phyloP scores from a whole-genome alignment of 768 basidiomycete genomes.

The Boletus sensibilis region DNA sequence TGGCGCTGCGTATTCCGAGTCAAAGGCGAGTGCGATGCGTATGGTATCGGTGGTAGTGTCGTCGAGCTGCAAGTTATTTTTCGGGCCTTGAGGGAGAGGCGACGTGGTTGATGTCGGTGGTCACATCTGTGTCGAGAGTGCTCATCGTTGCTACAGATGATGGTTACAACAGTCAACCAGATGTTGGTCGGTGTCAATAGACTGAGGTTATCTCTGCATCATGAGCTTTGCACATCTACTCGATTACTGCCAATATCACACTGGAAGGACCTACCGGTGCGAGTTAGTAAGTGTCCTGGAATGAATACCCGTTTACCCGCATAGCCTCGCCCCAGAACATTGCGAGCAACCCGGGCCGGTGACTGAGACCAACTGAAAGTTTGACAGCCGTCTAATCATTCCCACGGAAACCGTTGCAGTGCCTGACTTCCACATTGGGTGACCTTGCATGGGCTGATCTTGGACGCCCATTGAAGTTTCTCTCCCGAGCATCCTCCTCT shows the following conservation, averaged over 20 bases:
- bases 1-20: background rate
- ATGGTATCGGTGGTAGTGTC: background rate
- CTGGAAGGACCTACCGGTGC: background rate
- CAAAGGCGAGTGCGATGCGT: background rate
- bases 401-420: slow-evolving; percentile 7
- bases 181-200: background rate
- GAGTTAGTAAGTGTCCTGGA: background rate
- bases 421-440: slow-evolving; percentile 10
- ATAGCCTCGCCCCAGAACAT: no score
- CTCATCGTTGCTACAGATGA: no score
- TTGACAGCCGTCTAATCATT: background rate
- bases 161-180: background rate
- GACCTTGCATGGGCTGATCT: background rate
- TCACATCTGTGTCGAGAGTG: background rate
- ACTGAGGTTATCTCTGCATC: no score
- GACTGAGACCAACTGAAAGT: no score
- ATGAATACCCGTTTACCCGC: background rate
- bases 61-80: background rate
- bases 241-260: background rate
- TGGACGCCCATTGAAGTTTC: background rate
- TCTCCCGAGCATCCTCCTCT: background rate
- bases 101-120: background rate
- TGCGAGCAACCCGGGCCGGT: no score
- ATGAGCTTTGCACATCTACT: background rate
- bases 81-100: no score